phyloP scores from a whole-genome alignment of 192 early-diverging fungal genomes.

The Coemansia sp. region DNA sequence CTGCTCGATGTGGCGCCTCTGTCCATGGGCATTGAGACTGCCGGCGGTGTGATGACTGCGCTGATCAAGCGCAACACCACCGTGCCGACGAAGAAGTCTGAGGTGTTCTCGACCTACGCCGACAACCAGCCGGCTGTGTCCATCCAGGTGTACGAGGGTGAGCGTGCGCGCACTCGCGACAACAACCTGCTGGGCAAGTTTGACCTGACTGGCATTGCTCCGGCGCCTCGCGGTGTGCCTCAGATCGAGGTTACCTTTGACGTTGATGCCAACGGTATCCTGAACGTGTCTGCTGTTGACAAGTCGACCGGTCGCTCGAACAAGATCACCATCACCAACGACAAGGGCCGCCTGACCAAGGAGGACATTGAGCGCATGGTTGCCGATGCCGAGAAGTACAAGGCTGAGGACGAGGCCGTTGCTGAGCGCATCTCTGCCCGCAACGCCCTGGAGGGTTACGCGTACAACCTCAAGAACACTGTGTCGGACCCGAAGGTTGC shows the following conservation, averaged over 20 bases:
- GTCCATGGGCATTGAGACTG: constrained; percentile 97
- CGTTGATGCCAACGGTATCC: constrained; percentile 96
- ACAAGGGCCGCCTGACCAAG: constrained; percentile 97
- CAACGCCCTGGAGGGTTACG: constrained; percentile 95
- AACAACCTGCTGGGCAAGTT: constrained; percentile 99
- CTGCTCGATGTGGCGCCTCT: constrained; percentile 95
- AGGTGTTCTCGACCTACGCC: constrained; percentile 96
- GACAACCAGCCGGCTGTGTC: constrained; percentile 98
- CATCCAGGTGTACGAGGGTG: constrained; percentile 98
- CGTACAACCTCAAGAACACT: constrained; percentile 97
- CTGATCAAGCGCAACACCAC: constrained; percentile 98
- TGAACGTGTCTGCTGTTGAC: constrained; percentile 92
- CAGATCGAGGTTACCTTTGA: constrained; percentile 98
- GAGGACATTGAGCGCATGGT: constrained; percentile 99
- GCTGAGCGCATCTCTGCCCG: constrained; percentile 86
- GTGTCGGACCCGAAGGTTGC: constrained; percentile 78
- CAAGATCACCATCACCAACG: constrained; percentile 99
- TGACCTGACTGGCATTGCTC: constrained; percentile 95
- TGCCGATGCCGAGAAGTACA: constrained; percentile 89
- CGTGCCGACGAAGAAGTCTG: constrained; percentile 96
- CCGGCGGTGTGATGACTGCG: constrained; percentile 97
- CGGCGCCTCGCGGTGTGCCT: constrained; percentile 94
- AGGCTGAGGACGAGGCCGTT: constrained; percentile 94
- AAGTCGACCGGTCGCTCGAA: constrained; percentile 92
- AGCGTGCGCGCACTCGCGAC: constrained; percentile 95